Evolutionary conservation across 441 rosid species (phyloP).

Genomic region (Euphorbia schlechtendalii): DNA sequence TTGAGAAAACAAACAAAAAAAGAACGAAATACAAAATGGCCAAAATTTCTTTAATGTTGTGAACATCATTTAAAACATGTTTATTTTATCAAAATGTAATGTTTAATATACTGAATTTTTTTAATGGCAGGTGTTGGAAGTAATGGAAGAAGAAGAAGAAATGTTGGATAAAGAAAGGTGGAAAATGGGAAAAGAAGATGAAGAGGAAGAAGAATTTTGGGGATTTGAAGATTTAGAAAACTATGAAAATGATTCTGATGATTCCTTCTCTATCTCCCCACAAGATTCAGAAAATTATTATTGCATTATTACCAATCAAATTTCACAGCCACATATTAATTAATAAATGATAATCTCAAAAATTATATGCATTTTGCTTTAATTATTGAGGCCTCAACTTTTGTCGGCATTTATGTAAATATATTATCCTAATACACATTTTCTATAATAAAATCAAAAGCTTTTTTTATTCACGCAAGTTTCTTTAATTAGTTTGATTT

Average conservation of each 20-base stretch:
- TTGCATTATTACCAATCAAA: conserved; percentile 7
- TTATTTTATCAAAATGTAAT: too few species aligned
- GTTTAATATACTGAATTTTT: background rate
- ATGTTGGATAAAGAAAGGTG: conserved; percentile 56
- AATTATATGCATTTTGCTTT: too few species aligned
- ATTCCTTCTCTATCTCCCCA: conserved; percentile 50
- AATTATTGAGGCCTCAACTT: too few species aligned
- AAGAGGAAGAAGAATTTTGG: conserved; percentile 70
- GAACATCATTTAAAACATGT: background rate
- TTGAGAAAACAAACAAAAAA: too few species aligned
- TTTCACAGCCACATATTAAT: background rate
- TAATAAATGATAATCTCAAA: too few species aligned
- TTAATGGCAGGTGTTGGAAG: conserved; percentile 50
- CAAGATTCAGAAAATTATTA: conserved; percentile 44
- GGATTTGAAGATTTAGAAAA: conserved; percentile 84
- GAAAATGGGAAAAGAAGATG: conserved; percentile 77
- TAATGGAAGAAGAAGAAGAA: conserved; percentile 40
- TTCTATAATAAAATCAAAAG: too few species aligned
- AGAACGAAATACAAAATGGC: too few species aligned
- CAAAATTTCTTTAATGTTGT: background rate
- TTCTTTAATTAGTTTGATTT: too few species aligned
- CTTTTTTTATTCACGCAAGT: too few species aligned
- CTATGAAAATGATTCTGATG: conserved; percentile 36
- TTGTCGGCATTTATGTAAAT: too few species aligned
- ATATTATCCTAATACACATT: too few species aligned